These are phyloP conservation scores for Petasospora rhodanensis DNA, from an alignment of 1,139 yeast genomes.

Conservation along the genomic window DNA sequence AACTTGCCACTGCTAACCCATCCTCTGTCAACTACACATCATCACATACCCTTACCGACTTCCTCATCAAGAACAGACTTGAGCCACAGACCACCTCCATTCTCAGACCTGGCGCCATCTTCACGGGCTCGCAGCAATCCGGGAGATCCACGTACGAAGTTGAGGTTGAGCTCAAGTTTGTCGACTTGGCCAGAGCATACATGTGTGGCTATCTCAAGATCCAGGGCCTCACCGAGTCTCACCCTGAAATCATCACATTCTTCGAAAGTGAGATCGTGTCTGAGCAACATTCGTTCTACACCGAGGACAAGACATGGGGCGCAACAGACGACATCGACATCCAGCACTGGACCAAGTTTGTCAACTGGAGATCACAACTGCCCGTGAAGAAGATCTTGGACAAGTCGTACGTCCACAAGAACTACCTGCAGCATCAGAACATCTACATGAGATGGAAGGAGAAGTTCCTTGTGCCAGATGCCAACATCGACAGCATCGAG, in stretches of 20 bases:
- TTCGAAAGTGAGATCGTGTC: conserved; percentile 85
- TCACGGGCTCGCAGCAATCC: conserved; percentile 71
- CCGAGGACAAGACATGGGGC: conserved; percentile 49
- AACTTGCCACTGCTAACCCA: conserved; percentile 2
- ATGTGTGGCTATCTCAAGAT: conserved; percentile 79
- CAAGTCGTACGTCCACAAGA: conserved; percentile 29
- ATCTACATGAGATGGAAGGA: conserved; percentile 96
- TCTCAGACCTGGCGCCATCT: conserved; percentile 59
- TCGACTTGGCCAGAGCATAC: conserved; percentile 56
- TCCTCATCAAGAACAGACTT: conserved; percentile 8
- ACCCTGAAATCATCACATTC: conserved; percentile 79
- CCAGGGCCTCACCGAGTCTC: conserved; percentile 69
- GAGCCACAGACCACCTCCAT: conserved; percentile 22
- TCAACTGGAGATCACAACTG: conserved; percentile 44
- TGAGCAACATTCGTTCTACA: conserved; percentile 46
- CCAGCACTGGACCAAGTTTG: conserved; percentile 83
- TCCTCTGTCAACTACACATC: conserved; percentile 1
- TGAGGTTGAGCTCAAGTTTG: conserved; percentile 64
- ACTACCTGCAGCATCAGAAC: conserved; percentile 40
- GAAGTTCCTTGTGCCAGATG: conserved; percentile 77
- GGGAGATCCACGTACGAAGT: conserved; percentile 65
- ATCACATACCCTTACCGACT: conserved; percentile 3
- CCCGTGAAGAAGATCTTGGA: conserved; percentile 26
- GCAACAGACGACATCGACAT: conserved; percentile 65
- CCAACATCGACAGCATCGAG: conserved; percentile 52